Conservation (phyloP, 192 early-diverging fungal species). For the Diversispora epigaea region DNA sequence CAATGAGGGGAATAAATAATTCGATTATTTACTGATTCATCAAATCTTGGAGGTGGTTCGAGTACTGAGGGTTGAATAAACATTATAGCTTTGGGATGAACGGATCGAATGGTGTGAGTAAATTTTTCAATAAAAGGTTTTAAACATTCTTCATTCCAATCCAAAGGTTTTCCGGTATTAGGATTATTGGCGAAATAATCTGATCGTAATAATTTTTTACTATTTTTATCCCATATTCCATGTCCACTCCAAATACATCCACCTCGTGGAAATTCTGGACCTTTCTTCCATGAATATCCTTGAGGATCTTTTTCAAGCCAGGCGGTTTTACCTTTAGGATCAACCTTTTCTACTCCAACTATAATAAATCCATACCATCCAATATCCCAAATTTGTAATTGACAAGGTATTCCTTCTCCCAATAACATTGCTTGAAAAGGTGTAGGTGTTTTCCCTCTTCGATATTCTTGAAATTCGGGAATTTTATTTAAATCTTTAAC, state of each 20-base stretch:
- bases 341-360: conserved; percentile 39
- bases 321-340: conserved; percentile 47
- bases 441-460: conserved; percentile 55
- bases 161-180: conserved; percentile 45
- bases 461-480: conserved; percentile 45
- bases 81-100: conserved; percentile 51
- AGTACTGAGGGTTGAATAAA: conserved; percentile 61
- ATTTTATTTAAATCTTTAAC: conserved; percentile 46
- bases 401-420: conserved; percentile 45
- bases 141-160: conserved; percentile 72
- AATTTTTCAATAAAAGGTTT: conserved; percentile 71
- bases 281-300: conserved; percentile 46
- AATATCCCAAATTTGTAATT: conserved; percentile 52
- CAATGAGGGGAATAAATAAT: conserved; percentile 83
- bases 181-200: conserved; percentile 73
- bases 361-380: conserved; percentile 52
- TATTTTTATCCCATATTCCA: conserved; percentile 71
- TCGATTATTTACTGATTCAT: conserved; percentile 44
- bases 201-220: conserved; percentile 47
- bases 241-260: conserved; percentile 74
- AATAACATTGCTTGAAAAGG: conserved; percentile 53
- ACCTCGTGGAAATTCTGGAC: conserved; percentile 32
- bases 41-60: conserved; percentile 46
- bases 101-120: conserved; percentile 55
- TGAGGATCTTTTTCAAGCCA: conserved; percentile 61